Evolutionary conservation across 768 basidiomycete species (phyloP), one percentile per base, ranked within the genome.

Genomic region (Daedalea quercina): DNA sequence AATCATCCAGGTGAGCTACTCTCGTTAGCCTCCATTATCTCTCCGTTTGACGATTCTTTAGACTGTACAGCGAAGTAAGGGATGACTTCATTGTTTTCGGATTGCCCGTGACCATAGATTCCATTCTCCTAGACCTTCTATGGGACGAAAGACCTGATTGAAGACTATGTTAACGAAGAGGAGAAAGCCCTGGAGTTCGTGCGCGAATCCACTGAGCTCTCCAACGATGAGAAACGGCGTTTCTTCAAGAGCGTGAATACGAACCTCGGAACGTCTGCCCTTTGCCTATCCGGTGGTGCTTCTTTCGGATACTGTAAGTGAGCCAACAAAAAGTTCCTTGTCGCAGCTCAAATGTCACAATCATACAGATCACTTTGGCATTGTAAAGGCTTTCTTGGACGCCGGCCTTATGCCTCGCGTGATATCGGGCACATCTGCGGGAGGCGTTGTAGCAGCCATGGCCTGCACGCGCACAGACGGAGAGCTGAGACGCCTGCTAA

Each of bases 261-360:
- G 45, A 94, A 96, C 70, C 76, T 94, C 11, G 95, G 95, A 22
- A 82, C 88, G 3, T 87, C 90, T 37, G 95, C 96, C 0, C 71
- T 99, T 3, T 98, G 95, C 67, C 77, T 99, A 11, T 93, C 90
- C n/a, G 96, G 96, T 15, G 95, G 96, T 6, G 96, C 90, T 8
- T 85, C 87, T 1, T 95, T 97, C 64, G 94, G 93, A 9, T 96
- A 95, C 65, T 97, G 92, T 86, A 68, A 63, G 82, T 60, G n/a
- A 9, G 24, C 22, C 9, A 31, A 6, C 6, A 31, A 31, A 31
- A 31, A 31, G 6, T 31, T 31, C 53, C 15, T 19, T 40, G 31
- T 33, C 4, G 12, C 23, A 44, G 8, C 7, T 24, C 12, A 17
- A 33, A n/a, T n/a, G n/a, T n/a, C n/a, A n/a, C 12, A n/a, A 26